phyloP scores from a whole-genome alignment of 1,284 basidiomycete genomes.

The Ustilago curta region DNA sequence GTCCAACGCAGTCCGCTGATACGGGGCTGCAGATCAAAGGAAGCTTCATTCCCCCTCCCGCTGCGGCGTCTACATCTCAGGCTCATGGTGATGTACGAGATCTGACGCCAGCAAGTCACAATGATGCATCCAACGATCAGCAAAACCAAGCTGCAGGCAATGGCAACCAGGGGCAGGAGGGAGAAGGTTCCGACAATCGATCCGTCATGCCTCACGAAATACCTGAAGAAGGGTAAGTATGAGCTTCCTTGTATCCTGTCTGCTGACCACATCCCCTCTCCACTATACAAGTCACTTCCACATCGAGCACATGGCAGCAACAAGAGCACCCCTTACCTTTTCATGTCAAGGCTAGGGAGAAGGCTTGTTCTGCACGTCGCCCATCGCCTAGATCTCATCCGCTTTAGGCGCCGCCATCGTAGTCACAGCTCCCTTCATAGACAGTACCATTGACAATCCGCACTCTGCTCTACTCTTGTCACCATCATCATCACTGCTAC shows the following conservation, averaged over 20 bases:
- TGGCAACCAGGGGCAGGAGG: not conserved
- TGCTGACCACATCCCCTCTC: conserved; percentile 4
- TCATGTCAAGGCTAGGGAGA: conserved; percentile 12
- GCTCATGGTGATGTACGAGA: conserved; percentile 38
- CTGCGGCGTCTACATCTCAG: conserved; percentile 15
- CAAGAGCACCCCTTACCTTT: conserved; percentile 25
- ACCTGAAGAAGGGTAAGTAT: conserved; percentile 98
- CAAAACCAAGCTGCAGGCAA: conserved; percentile 2
- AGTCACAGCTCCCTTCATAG: conserved; percentile 1
- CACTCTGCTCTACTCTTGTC: conserved; percentile 9
- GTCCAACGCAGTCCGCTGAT: conserved; percentile 18
- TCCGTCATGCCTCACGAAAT: conserved; percentile 89
- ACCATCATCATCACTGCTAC: conserved; percentile 17
- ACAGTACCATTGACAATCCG: conserved; percentile 31
- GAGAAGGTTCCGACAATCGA: conserved; percentile 67
- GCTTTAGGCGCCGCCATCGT: not conserved
- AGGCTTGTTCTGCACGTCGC: conserved; percentile 16
- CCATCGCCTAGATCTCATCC: not conserved
- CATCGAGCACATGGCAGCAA: not conserved
- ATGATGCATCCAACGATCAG: conserved; percentile 11
- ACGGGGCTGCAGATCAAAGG: conserved; percentile 46
- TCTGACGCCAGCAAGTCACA: conserved; percentile 31
- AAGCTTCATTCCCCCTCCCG: conserved; percentile 48
- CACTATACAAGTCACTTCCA: not conserved
- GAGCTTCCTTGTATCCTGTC: not conserved